Percentiles rank a stretch among this genome's conserved stretches.
These are phyloP conservation scores for Echeveria elegans DNA, from an alignment of 164 flowering plant species.

Conservation along the genomic window DNA sequence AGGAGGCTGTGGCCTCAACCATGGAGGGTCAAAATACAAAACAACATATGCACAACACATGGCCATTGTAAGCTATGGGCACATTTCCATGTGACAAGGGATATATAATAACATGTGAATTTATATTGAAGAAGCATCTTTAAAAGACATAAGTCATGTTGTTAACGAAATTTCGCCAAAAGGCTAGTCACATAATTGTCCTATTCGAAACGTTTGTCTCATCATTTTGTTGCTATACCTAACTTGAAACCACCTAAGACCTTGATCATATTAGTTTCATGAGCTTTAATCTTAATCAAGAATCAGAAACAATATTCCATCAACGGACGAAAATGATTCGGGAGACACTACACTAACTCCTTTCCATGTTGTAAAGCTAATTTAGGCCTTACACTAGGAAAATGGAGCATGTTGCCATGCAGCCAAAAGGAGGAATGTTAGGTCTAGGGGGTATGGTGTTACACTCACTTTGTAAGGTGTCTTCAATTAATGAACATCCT, in stretches of 20 bases:
- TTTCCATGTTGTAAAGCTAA: slow-evolving; percentile 2
- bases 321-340: background rate
- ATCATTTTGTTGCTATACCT: background rate
- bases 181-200: slow-evolving; percentile 1
- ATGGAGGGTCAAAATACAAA: background rate
- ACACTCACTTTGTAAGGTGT: slow-evolving; percentile 3
- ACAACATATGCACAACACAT: background rate
- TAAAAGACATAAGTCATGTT: background rate
- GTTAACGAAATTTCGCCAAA: background rate
- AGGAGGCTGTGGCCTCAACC: background rate
- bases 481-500: background rate
- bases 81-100: background rate
- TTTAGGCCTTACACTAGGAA: background rate
- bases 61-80: background rate
- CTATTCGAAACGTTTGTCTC: slow-evolving; percentile 1
- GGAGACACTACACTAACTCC: background rate
- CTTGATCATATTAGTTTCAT: background rate
- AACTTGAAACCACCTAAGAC: background rate
- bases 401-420: slow-evolving; percentile 4
- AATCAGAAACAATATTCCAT: background rate
- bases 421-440: slow-evolving; percentile 1
- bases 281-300: background rate
- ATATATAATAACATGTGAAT: background rate
- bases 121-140: background rate
- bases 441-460: slow-evolving; percentile 4